Percentiles rank a stretch among this genome's conserved stretches.
phyloP scores from a whole-genome alignment of 192 early-diverging fungal genomes.

The Backusella psychrophila region DNA sequence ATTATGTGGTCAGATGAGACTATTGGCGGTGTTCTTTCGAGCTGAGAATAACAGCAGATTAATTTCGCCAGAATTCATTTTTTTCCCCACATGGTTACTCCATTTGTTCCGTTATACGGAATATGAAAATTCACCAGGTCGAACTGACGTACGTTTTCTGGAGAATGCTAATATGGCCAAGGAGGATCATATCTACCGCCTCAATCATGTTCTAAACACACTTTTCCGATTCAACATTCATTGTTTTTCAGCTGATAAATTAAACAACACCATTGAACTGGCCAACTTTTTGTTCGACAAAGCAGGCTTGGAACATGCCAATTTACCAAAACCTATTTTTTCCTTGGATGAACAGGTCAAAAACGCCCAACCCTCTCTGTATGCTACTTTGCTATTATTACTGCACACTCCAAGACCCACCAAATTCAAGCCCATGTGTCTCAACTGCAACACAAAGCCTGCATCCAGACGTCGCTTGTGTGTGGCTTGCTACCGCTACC shows the following conservation, averaged over 20 bases:
- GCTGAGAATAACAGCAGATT: slow-evolving; percentile 17
- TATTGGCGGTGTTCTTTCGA: slow-evolving; percentile 30
- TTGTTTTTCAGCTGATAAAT: slow-evolving; percentile 13
- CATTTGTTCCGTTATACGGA: slow-evolving; percentile 32
- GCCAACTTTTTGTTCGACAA: slow-evolving; percentile 23
- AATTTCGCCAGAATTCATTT: slow-evolving; percentile 30
- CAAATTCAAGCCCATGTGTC: slow-evolving; percentile 29
- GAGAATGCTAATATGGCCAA: slow-evolving; percentile 30
- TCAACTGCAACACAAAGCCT: slow-evolving; percentile 31
- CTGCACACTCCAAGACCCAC: slow-evolving; percentile 23
- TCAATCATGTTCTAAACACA: slow-evolving; percentile 34
- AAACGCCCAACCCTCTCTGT: slow-evolving; percentile 10
- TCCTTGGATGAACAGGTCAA: neutral
- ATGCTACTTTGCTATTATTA: slow-evolving; percentile 13
- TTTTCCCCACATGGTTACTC: slow-evolving; percentile 36
- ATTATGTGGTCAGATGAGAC: slow-evolving; percentile 27
- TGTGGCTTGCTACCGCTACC: slow-evolving; percentile 37
- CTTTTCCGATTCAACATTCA: slow-evolving; percentile 35
- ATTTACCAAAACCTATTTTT: slow-evolving; percentile 15
- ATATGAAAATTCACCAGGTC: slow-evolving; percentile 21
- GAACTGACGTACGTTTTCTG: slow-evolving; percentile 26
- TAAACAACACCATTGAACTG: slow-evolving; percentile 9
- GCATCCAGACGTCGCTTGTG: slow-evolving; percentile 28
- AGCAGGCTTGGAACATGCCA: slow-evolving; percentile 12
- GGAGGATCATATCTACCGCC: slow-evolving; percentile 31